phyloP scores from a whole-genome alignment of 495 filamentous ascomycete species.

The Trichocladium antarcticum region DNA sequence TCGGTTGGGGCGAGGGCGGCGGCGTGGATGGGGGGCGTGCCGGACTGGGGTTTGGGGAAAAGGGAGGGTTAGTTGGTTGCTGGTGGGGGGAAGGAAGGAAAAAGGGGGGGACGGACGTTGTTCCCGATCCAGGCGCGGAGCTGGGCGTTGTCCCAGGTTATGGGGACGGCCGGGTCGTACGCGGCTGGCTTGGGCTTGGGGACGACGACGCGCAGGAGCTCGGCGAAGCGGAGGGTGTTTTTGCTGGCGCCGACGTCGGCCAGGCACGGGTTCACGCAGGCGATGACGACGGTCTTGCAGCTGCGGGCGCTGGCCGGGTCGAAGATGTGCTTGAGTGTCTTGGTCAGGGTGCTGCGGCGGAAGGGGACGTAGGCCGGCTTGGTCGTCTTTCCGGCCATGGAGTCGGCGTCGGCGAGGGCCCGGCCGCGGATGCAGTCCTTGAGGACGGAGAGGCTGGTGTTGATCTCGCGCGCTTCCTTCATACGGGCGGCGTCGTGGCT shows the following conservation, averaged over 20 bases:
- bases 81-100: neutral
- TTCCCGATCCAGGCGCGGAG: slow-evolving; percentile 13
- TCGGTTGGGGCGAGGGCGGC: slow-evolving; percentile 16
- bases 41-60: slow-evolving; percentile 12
- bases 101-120: slow-evolving; percentile 6
- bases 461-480: slow-evolving; percentile 38
- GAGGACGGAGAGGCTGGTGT: slow-evolving; percentile 32
- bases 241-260: slow-evolving; percentile 18
- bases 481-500: slow-evolving; percentile 26
- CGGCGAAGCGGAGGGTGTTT: slow-evolving; percentile 21
- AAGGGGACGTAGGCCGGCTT: slow-evolving; percentile 18
- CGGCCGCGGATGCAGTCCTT: slow-evolving; percentile 34
- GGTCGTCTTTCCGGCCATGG: neutral
- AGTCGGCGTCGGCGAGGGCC: slow-evolving; percentile 14
- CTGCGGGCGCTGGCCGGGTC: slow-evolving; percentile 13
- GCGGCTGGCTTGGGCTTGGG: slow-evolving; percentile 2
- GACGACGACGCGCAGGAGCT: slow-evolving; percentile 13
- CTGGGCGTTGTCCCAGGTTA: slow-evolving; percentile 18
- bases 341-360: slow-evolving; percentile 19
- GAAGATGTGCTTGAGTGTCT: slow-evolving; percentile 23
- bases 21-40: slow-evolving; percentile 9
- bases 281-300: slow-evolving; percentile 19
- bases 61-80: neutral
- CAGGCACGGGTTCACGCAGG: slow-evolving; percentile 21
- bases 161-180: slow-evolving; percentile 7